Evolutionary conservation across 805 yeast genomes (phyloP), one percentile per base, ranked within the genome.

Genomic region (Blastobotrys mokoenaii): DNA sequence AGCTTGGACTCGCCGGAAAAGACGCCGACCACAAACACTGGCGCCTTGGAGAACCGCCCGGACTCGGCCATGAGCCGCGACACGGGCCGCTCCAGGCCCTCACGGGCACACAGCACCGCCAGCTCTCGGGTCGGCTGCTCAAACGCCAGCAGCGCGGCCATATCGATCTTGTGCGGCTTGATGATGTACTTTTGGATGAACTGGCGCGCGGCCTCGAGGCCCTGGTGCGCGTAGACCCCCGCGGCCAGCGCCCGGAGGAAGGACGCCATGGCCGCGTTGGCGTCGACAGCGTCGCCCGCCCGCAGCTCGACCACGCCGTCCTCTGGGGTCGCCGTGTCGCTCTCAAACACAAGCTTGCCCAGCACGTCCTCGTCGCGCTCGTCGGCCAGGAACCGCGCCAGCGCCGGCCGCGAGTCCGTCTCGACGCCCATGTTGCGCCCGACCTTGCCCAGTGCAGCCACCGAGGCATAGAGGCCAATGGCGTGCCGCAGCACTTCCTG

Each of bases 391-490:
- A 73, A 77, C 56, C 86, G 77, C 41, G 80, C 80, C 48, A 87
- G 63, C 39, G 80, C 71, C 16, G 85, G 67, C 4, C 79, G 67
- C 6, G 67, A 64, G 60, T 89, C 97, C 14, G 74, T 71, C 64
- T 87, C 89, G 41, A 93, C 80, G 67, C 98, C 98, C 97, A 97
- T 93, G 16, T 61, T 48, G 56, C 72, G 73, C 31, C 88, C 96
- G 20, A 88, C 68, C 41, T 74, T 75, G 32, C 77, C 68, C 46
- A 93, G 69, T 0, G 87, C 73, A 12, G 71, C 74, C 31, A 77
- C 74, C 2, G 90, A 84, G 59, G 84, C 73, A 60, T 79, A 84
- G 0, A 93, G 74, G 53, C 84, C 82, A 7, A 84, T 80, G 0
- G 95, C 85, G 5, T 80, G 78, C 55, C 80, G 77, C 46, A 87